A percentile compares a stretch with the other conserved stretches of the same genome.
Conservation (phyloP, 2,329 filamentous ascomycete species). For the Cryphonectria japonica region DNA sequence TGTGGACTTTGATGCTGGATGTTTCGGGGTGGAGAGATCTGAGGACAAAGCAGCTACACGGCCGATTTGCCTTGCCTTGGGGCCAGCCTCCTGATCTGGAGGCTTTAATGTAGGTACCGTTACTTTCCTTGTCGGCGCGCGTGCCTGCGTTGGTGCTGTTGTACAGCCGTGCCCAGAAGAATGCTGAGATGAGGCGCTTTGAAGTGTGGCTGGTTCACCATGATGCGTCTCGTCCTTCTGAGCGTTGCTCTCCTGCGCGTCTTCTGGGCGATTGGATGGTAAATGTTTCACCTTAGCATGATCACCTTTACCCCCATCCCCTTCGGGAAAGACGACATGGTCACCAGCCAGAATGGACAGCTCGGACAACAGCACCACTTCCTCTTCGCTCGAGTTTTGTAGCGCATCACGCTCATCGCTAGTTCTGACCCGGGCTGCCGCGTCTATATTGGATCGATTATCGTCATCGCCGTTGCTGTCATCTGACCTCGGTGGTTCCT, state of each 20-base stretch:
- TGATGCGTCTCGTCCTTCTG: background rate
- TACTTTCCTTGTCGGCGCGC: background rate
- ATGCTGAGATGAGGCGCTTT: conserved; percentile 2
- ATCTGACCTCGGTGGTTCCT: background rate
- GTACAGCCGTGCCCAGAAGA: conserved; percentile 8
- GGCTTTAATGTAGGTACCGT: background rate
- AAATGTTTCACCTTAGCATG: background rate
- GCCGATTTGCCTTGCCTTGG: conserved; percentile 8
- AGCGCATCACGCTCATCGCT: background rate
- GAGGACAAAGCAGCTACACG: conserved; percentile 31
- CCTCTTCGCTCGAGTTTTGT: conserved; percentile 16
- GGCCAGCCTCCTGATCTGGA: background rate
- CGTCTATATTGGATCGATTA: background rate
- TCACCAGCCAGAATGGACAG: conserved; percentile 18
- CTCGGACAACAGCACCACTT: conserved; percentile 20
- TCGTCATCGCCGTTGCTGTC: background rate
- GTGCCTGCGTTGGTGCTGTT: background rate
- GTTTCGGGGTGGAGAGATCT: conserved; percentile 34
- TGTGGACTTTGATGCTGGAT: conserved; percentile 30
- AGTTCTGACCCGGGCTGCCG: no score
- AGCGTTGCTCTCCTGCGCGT: background rate
- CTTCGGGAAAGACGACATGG: background rate
- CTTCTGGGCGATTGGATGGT: background rate
- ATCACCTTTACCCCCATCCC: background rate
- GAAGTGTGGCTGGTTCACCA: background rate